phyloP scores from a whole-genome alignment of 176 grass and related monocot species.

The Microstegium vimineum region DNA sequence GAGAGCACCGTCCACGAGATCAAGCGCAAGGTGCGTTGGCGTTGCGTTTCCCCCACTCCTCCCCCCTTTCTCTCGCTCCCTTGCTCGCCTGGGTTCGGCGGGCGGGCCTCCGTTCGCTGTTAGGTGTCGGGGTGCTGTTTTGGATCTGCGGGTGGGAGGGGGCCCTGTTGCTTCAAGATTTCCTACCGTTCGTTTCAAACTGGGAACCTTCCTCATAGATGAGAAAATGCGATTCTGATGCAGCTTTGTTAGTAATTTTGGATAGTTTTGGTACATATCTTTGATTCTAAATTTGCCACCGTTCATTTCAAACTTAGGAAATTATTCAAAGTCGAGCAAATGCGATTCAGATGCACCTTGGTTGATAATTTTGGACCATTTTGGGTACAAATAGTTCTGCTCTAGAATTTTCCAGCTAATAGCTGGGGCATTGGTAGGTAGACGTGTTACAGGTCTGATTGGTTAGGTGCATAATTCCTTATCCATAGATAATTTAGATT shows the following conservation, averaged over 20 bases:
- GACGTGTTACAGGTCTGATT: not conserved
- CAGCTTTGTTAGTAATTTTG: not conserved
- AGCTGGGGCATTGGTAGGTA: not conserved
- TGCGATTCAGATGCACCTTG: not conserved
- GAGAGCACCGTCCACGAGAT: slow-evolving; percentile 65
- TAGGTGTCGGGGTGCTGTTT: not conserved
- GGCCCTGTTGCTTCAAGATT: not conserved
- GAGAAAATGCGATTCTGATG: not conserved
- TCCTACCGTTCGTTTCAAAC: not conserved
- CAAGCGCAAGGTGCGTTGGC: slow-evolving; percentile 71
- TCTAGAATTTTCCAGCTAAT: not conserved
- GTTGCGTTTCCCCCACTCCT: not conserved
- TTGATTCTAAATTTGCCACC: not conserved
- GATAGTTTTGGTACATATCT: not conserved
- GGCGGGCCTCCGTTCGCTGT: not conserved
- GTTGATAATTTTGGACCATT: not conserved
- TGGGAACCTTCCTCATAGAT: not conserved
- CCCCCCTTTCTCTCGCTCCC: no score
- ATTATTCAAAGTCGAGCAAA: not conserved
- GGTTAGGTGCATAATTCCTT: no score
- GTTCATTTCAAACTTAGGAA: not conserved
- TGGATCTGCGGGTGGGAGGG: slow-evolving; percentile 21
- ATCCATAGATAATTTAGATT: not conserved
- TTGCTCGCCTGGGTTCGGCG: not conserved
- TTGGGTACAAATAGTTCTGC: not conserved